These are phyloP conservation scores for Gaeumannomyces tritici DNA, from an alignment of 2,329 filamentous ascomycete genomes.

Conservation along the genomic window DNA sequence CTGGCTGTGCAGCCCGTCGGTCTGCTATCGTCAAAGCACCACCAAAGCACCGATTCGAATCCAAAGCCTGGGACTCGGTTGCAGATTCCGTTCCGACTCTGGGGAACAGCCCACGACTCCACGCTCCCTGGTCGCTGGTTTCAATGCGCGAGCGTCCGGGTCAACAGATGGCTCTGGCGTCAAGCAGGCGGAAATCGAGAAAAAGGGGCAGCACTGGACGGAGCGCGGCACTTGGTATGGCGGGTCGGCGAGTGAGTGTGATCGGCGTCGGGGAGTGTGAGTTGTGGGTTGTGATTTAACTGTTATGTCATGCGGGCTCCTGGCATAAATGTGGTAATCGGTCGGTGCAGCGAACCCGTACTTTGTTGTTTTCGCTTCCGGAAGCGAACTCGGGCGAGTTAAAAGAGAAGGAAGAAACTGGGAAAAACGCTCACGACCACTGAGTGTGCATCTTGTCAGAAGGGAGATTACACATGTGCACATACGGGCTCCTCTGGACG, in stretches of 20 bases:
- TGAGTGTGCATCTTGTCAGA: neutral
- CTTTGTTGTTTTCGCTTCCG: too few species aligned
- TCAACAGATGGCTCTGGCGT: neutral
- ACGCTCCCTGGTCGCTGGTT: neutral
- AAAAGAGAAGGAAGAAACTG: neutral
- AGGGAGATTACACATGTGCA: neutral
- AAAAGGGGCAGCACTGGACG: neutral
- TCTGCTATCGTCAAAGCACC: neutral
- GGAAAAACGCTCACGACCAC: neutral
- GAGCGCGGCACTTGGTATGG: neutral
- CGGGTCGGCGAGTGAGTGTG: neutral
- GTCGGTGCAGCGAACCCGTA: too few species aligned
- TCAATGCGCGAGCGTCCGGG: neutral
- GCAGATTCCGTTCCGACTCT: neutral
- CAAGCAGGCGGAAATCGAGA: neutral
- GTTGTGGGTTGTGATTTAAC: too few species aligned
- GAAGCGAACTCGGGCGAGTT: neutral
- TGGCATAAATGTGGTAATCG: too few species aligned
- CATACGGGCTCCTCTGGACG: too few species aligned
- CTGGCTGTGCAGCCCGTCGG: neutral
- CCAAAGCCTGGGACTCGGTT: neutral
- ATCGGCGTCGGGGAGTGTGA: neutral
- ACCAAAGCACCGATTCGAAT: neutral
- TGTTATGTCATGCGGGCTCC: too few species aligned
- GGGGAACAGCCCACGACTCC: neutral